Evolutionary conservation across 805 yeast species (phyloP).

Genomic region (Barnettozyma botsteinii): DNA sequence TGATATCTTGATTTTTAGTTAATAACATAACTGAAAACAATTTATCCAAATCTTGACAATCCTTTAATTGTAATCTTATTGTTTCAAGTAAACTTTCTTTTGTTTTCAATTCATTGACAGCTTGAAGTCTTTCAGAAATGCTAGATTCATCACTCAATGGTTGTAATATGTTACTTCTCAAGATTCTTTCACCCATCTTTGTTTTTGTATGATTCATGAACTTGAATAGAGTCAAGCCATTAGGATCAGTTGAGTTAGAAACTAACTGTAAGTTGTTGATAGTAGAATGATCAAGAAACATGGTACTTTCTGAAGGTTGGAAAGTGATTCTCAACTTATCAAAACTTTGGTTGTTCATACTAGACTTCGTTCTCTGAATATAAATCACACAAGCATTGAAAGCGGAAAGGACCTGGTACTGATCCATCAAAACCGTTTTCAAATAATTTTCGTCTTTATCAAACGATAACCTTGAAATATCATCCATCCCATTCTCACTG

Average conservation of each 20-base stretch:
- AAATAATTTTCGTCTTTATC: slow-evolving; percentile 20
- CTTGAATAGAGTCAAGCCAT: slow-evolving; percentile 31
- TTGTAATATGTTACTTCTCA: slow-evolving; percentile 40
- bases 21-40: slow-evolving; percentile 33
- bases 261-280: slow-evolving; percentile 34
- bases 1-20: slow-evolving; percentile 23
- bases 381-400: slow-evolving; percentile 29
- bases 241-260: slow-evolving; percentile 27
- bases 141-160: slow-evolving; percentile 37
- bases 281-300: slow-evolving; percentile 39
- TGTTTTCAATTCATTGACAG: slow-evolving; percentile 32
- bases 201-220: slow-evolving; percentile 36
- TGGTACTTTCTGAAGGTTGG: slow-evolving; percentile 34
- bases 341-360: slow-evolving; percentile 15
- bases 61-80: slow-evolving; percentile 22
- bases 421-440: slow-evolving; percentile 25
- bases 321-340: slow-evolving; percentile 32
- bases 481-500: slow-evolving; percentile 22
- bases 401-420: slow-evolving; percentile 29
- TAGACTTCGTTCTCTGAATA: slow-evolving; percentile 15
- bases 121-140: slow-evolving; percentile 30
- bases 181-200: slow-evolving; percentile 40
- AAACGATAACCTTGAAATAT: slow-evolving; percentile 15
- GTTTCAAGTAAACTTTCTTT: slow-evolving; percentile 17
- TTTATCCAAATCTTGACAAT: slow-evolving; percentile 35